Percentiles rank a stretch among this genome's conserved stretches.
These are phyloP conservation scores for Pontederia crassipes DNA, from an alignment of 176 grass and related monocot species.

Conservation along the genomic window DNA sequence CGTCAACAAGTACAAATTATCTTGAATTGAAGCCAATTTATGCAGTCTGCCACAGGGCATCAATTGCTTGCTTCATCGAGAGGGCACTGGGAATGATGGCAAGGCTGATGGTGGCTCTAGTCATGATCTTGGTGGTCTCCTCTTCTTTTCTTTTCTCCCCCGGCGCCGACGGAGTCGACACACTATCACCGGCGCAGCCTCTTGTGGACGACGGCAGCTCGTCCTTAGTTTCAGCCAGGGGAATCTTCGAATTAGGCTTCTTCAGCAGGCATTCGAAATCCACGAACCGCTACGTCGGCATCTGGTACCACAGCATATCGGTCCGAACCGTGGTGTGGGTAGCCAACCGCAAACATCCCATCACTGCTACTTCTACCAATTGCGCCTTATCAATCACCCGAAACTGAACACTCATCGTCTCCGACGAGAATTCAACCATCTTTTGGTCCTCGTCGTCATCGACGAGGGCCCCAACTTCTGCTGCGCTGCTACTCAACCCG, in stretches of 20 bases:
- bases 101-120: too few species aligned
- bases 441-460: neutral
- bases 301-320: slow-evolving; percentile 16
- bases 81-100: too few species aligned
- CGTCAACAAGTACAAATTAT: too few species aligned
- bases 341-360: slow-evolving; percentile 4
- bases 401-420: neutral
- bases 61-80: too few species aligned
- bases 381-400: neutral
- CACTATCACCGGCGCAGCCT: neutral
- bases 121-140: neutral
- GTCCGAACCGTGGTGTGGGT: slow-evolving; percentile 26
- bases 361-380: neutral
- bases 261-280: neutral
- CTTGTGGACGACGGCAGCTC: neutral
- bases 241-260: slow-evolving; percentile 10
- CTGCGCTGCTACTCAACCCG: neutral
- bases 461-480: neutral
- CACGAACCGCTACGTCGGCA: slow-evolving; percentile 4
- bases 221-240: slow-evolving; percentile 2
- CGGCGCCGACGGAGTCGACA: neutral
- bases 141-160: neutral
- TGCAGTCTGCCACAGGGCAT: too few species aligned
- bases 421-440: neutral
- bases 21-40: too few species aligned